phyloP scores from a whole-genome alignment of 2,329 filamentous ascomycete species.

The Aspergillus sp. region DNA sequence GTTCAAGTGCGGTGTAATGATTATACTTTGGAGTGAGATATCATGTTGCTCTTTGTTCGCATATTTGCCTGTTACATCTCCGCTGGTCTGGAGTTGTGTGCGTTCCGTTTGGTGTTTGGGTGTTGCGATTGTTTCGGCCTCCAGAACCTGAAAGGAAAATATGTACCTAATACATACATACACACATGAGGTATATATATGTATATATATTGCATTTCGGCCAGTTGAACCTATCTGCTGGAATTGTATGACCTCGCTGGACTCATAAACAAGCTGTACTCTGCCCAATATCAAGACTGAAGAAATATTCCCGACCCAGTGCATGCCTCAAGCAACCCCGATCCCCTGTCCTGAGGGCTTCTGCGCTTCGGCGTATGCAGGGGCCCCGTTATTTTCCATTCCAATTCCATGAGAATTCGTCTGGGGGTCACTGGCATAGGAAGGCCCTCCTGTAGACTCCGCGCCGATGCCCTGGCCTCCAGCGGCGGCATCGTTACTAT shows the following conservation, averaged over 20 bases:
- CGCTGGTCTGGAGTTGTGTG: neutral
- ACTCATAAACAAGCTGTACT: too few species aligned
- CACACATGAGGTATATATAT: too few species aligned
- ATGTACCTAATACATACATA: too few species aligned
- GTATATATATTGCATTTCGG: too few species aligned
- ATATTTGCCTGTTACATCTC: neutral
- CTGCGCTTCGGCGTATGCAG: neutral
- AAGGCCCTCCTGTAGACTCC: neutral
- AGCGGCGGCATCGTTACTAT: neutral
- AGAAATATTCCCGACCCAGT: too few species aligned
- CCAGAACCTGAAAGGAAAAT: neutral
- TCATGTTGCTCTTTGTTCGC: neutral
- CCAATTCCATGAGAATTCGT: neutral
- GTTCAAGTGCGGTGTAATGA: conserved; percentile 45
- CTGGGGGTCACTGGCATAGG: neutral
- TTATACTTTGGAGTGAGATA: conserved; percentile 19
- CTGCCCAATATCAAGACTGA: too few species aligned
- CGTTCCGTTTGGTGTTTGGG: conserved; percentile 1
- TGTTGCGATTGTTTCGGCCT: neutral
- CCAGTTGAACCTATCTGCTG: too few species aligned
- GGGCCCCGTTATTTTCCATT: neutral
- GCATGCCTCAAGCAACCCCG: neutral
- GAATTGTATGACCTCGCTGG: too few species aligned
- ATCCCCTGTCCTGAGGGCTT: neutral
- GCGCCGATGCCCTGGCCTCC: neutral